These are phyloP conservation scores for Vicia faba DNA, from an alignment of 306 rosid genomes.

Conservation along the genomic window DNA sequence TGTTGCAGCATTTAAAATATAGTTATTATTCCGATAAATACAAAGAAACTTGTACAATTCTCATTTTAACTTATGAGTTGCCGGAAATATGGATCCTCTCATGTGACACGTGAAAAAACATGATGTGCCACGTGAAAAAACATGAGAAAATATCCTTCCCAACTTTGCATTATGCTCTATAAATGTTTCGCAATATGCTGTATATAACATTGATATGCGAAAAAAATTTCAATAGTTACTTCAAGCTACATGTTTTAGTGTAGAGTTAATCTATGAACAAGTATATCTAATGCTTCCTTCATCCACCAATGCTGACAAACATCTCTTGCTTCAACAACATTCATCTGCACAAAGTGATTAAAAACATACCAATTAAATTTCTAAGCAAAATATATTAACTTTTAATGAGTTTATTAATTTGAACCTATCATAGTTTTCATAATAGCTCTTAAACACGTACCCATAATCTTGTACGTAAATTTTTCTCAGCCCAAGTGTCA, in stretches of 20 bases:
- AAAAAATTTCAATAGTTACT: background rate
- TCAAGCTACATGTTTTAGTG: conserved; percentile 21
- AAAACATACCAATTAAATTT: background rate
- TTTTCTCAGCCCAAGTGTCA: conserved; percentile 87
- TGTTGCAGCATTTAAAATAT: too few species aligned
- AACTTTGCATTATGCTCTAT: background rate
- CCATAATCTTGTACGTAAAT: conserved; percentile 75
- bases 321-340: conserved; percentile 67
- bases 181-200: background rate
- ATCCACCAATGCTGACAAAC: conserved; percentile 98
- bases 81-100: too few species aligned
- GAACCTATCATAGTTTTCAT: background rate
- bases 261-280: conserved; percentile 56
- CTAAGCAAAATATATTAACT: background rate
- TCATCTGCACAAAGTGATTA: conserved; percentile 54
- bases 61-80: too few species aligned
- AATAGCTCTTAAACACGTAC: conserved; percentile 41
- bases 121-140: too few species aligned
- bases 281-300: conserved; percentile 91
- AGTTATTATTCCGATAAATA: too few species aligned
- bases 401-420: background rate
- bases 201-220: background rate
- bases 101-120: too few species aligned
- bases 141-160: too few species aligned
- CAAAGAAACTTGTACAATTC: too few species aligned